Evolutionary conservation across 768 basidiomycete species (phyloP).

Genomic region (Rhodotorula babjevae): DNA sequence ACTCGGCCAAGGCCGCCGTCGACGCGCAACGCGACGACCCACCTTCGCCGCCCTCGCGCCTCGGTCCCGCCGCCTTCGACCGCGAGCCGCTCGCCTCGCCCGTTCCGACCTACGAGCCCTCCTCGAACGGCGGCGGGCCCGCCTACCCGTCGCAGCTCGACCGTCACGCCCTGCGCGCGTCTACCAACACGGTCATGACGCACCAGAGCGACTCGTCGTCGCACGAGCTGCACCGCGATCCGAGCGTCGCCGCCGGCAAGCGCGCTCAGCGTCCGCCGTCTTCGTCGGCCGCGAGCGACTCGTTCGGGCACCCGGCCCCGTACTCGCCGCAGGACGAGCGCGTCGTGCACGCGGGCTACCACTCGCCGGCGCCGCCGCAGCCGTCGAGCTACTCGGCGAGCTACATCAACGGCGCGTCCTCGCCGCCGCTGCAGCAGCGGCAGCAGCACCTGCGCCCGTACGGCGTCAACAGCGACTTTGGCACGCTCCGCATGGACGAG

Average conservation of each 20-base stretch:
- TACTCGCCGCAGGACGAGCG: not conserved
- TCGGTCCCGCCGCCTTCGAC: not conserved
- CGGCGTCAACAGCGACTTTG: not conserved
- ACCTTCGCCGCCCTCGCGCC: not conserved
- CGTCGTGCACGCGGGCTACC: not conserved
- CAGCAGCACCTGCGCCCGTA: too few species aligned
- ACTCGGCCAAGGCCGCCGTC: slow-evolving; percentile 23
- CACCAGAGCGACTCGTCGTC: not conserved
- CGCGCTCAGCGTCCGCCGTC: not conserved
- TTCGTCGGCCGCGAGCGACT: not conserved
- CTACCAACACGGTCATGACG: not conserved
- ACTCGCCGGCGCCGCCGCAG: not conserved
- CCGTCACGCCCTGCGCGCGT: not conserved
- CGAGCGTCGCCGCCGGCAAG: slow-evolving; percentile 18
- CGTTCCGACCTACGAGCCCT: not conserved
- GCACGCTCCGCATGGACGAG: not conserved
- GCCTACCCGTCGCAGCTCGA: not conserved
- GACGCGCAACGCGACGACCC: not conserved
- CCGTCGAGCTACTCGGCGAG: not conserved
- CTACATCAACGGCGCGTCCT: too few species aligned
- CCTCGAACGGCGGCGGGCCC: not conserved
- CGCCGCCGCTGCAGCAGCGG: not conserved
- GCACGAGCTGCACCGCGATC: slow-evolving; percentile 6
- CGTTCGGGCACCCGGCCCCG: not conserved
- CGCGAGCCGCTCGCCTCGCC: not conserved